phyloP scores from a whole-genome alignment of 352 stramenopile genomes.

The Pythium brassicae region DNA sequence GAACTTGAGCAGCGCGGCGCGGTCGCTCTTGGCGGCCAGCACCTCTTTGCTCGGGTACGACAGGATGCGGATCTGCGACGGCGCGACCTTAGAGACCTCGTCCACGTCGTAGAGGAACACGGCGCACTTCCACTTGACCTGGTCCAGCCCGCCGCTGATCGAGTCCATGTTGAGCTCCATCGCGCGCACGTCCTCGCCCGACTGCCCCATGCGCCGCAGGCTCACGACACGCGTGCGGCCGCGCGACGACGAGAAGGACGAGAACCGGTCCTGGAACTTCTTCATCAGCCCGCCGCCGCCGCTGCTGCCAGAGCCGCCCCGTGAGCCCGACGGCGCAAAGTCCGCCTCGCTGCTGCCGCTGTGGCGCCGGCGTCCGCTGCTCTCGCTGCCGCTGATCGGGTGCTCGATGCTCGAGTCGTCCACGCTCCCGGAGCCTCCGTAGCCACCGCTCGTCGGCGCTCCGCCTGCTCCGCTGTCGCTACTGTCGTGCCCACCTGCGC shows the following conservation, averaged over 20 bases:
- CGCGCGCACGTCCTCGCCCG: conserved; percentile 59
- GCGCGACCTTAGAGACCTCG: conserved; percentile 70
- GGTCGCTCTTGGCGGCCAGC: conserved; percentile 57
- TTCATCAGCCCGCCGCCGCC: conserved; percentile 56
- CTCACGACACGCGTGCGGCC: conserved; percentile 45
- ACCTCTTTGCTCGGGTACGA: conserved; percentile 68
- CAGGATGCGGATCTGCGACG: conserved; percentile 77
- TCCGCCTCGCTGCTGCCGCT: conserved; percentile 11
- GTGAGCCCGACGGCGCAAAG: not conserved
- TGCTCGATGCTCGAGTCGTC: conserved; percentile 33
- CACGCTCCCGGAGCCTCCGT: conserved; percentile 18
- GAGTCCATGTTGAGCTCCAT: conserved; percentile 81
- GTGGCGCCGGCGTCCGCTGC: conserved; percentile 15
- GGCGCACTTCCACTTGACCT: conserved; percentile 86
- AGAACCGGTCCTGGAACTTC: conserved; percentile 72
- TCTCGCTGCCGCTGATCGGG: conserved; percentile 2
- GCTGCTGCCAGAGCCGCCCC: not conserved
- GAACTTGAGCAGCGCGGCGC: conserved; percentile 67
- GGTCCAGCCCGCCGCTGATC: conserved; percentile 78
- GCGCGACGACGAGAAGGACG: conserved; percentile 53
- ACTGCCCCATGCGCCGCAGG: conserved; percentile 65
- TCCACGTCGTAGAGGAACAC: conserved; percentile 82
- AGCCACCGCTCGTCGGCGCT: not conserved
- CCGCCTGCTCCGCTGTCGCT: conserved; percentile 16
- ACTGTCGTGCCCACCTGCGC: conserved; percentile 22